phyloP scores from a whole-genome alignment of 257 asterid genomes.

The Leonotis leonurus region DNA sequence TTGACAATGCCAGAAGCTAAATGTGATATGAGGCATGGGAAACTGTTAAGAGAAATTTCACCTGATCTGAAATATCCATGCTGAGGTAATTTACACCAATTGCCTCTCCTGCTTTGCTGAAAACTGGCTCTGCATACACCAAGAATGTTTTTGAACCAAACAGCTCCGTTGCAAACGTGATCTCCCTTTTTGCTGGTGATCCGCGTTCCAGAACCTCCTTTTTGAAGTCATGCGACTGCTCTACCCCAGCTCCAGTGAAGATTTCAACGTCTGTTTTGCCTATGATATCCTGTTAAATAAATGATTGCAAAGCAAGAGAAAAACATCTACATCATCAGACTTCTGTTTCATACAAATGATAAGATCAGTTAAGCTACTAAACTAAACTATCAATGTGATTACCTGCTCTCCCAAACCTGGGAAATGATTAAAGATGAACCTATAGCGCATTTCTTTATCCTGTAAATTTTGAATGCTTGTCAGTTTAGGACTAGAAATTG shows the following conservation, averaged over 20 bases:
- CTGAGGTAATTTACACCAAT: slow-evolving; percentile 92
- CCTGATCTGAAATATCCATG: slow-evolving; percentile 92
- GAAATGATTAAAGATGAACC: slow-evolving; percentile 94
- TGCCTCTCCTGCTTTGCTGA: slow-evolving; percentile 78
- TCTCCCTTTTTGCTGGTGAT: slow-evolving; percentile 76
- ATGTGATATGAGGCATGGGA: too few relatives aligned
- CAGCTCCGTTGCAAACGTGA: slow-evolving; percentile 75
- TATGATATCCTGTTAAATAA: slow-evolving; percentile 73
- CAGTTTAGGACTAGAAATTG: too few relatives aligned
- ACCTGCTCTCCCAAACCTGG: slow-evolving; percentile 91
- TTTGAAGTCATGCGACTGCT: slow-evolving; percentile 93
- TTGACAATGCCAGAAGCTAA: too few relatives aligned
- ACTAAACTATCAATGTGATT: too few relatives aligned
- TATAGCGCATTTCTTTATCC: slow-evolving; percentile 79
- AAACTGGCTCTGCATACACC: slow-evolving; percentile 80
- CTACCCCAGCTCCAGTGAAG: slow-evolving; percentile 76
- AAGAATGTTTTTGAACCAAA: slow-evolving; percentile 78
- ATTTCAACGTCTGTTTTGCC: slow-evolving; percentile 89
- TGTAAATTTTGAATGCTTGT: too few relatives aligned
- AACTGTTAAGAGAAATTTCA: not conserved
- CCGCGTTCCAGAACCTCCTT: slow-evolving; percentile 76
- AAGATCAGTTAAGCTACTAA: too few relatives aligned
- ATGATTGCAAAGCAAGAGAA: too few relatives aligned
- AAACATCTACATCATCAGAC: too few relatives aligned
- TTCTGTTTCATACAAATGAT: too few relatives aligned